Percentiles rank a stretch among this genome's conserved stretches.
Evolutionary conservation across 495 filamentous ascomycete species (phyloP).

Genomic region (Aspergillus panamensis): DNA sequence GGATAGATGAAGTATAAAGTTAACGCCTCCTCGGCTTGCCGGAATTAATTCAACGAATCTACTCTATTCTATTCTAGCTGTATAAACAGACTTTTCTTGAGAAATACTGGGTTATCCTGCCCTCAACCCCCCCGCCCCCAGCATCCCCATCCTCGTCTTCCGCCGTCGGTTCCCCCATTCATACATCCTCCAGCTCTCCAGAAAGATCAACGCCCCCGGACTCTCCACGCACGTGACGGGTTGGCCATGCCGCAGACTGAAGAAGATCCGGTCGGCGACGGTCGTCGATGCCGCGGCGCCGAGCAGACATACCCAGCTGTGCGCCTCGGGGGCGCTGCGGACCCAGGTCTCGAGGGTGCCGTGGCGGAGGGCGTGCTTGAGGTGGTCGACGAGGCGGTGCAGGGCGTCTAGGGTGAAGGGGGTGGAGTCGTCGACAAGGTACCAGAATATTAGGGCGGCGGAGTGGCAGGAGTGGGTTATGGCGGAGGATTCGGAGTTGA

Average conservation of each 20-base stretch:
- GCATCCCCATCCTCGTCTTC: no score
- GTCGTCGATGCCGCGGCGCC: neutral
- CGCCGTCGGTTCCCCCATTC: constrained; percentile 2
- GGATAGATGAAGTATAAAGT: no score
- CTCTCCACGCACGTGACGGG: constrained; percentile 9
- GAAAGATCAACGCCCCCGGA: neutral
- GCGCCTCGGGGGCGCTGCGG: constrained; percentile 1
- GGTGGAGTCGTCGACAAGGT: constrained; percentile 2
- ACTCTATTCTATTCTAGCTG: no score
- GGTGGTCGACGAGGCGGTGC: neutral
- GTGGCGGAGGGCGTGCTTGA: neutral
- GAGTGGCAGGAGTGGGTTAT: constrained; percentile 1
- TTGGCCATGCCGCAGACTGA: constrained; percentile 8
- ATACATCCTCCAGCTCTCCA: constrained; percentile 7
- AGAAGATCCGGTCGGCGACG: neutral
- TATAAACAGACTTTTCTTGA: no score
- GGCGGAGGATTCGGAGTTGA: neutral
- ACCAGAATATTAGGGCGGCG: constrained; percentile 6
- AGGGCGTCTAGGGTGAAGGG: neutral
- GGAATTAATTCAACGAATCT: no score
- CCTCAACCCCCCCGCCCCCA: no score
- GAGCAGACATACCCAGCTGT: constrained; percentile 1
- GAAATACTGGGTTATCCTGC: no score
- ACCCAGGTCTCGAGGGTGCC: constrained; percentile 5
- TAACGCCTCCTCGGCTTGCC: no score